Percentiles rank a stretch among this genome's conserved stretches.
Conservation (phyloP, 805 yeast genomes). For the Saturnispora gosingensis region DNA sequence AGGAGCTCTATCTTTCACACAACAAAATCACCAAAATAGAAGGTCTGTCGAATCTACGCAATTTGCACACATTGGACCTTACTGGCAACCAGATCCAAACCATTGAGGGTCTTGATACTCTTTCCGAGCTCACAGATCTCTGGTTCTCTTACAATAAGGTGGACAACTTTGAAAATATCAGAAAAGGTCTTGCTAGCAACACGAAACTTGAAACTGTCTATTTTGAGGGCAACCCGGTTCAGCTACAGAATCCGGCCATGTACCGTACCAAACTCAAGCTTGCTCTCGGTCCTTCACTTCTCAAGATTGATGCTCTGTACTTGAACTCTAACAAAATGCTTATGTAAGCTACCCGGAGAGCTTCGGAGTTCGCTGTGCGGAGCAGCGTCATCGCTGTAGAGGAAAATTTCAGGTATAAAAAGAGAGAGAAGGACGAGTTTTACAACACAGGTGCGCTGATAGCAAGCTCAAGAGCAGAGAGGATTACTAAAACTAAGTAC, state of each 20-base stretch:
- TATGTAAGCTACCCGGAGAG: neutral
- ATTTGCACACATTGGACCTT: constrained; percentile 68
- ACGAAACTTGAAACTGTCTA: constrained; percentile 77
- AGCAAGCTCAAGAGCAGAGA: neutral
- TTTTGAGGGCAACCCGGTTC: constrained; percentile 89
- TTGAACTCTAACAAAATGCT: constrained; percentile 11
- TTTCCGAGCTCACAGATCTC: constrained; percentile 70
- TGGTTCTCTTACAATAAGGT: constrained; percentile 85
- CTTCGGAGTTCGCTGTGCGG: neutral
- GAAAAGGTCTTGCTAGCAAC: constrained; percentile 51
- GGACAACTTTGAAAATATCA: constrained; percentile 59
- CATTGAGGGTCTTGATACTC: constrained; percentile 56
- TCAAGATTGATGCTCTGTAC: constrained; percentile 89
- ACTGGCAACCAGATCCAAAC: constrained; percentile 62
- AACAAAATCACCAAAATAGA: constrained; percentile 70
- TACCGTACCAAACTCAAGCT: constrained; percentile 78
- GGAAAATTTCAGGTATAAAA: neutral
- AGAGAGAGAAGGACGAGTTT: neutral
- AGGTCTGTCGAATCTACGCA: constrained; percentile 61
- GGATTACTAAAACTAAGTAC: neutral
- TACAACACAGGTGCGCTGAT: neutral
- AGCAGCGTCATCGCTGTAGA: neutral
- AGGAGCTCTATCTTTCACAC: constrained; percentile 82
- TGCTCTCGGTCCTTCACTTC: constrained; percentile 58
- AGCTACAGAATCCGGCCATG: constrained; percentile 59